A percentile compares a stretch with the other conserved stretches of the same genome.
Evolutionary conservation across 129 eudicot species (phyloP).

Genomic region (Centrapalus pauciflorus): DNA sequence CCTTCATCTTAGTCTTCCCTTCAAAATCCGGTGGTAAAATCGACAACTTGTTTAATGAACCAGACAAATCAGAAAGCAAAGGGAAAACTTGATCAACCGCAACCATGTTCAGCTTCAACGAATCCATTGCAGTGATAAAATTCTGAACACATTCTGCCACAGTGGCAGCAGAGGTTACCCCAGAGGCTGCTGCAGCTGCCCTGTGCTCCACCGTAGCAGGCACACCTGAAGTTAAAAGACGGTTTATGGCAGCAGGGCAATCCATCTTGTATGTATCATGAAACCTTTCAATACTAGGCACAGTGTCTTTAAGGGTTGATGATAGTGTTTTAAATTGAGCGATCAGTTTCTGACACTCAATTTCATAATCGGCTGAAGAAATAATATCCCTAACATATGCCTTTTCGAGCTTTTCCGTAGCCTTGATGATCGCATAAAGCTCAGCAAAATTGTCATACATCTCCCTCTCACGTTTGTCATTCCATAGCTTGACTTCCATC

Average conservation of each 20-base stretch:
- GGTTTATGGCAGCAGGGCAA: conserved; percentile 71
- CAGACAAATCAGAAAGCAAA: conserved; percentile 59
- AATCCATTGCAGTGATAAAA: conserved; percentile 85
- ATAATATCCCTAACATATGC: conserved; percentile 77
- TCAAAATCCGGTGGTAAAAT: conserved; percentile 77
- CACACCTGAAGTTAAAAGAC: conserved; percentile 74
- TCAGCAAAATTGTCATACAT: conserved; percentile 87
- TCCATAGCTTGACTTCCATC: conserved; percentile 98
- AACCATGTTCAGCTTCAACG: conserved; percentile 78
- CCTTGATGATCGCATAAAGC: conserved; percentile 82
- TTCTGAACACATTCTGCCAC: conserved; percentile 96
- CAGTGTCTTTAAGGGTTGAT: conserved; percentile 59
- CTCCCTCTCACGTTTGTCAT: conserved; percentile 86
- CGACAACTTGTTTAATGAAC: conserved; percentile 64
- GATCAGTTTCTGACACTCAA: conserved; percentile 71
- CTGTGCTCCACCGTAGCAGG: conserved; percentile 96
- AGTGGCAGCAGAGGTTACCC: conserved; percentile 52
- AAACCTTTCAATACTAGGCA: conserved; percentile 75
- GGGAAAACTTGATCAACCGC: conserved; percentile 95
- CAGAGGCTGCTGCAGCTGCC: conserved; percentile 59
- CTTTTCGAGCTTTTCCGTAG: conserved; percentile 84
- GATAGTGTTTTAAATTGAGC: conserved; percentile 82
- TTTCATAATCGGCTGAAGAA: conserved; percentile 62
- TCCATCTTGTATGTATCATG: conserved; percentile 80
- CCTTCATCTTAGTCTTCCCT: conserved; percentile 83